Base-by-base conservation (phyloP, 192 early-diverging fungal species). In the Backusella mclennaniae region DNA sequence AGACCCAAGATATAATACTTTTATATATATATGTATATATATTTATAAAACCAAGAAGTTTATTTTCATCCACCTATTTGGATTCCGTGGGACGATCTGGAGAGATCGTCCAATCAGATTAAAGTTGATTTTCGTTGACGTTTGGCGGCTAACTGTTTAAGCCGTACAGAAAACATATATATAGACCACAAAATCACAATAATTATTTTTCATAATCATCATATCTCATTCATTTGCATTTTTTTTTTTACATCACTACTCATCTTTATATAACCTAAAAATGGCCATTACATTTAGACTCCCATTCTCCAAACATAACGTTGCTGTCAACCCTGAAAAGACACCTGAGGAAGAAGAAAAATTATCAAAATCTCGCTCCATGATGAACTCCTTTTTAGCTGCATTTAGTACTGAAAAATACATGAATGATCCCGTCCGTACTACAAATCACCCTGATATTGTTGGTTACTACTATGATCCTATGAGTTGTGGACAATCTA, bases 401-500 rank as follows among this genome's bases (percentile, higher is more conserved):
- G 56, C 56, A 19, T 63, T 63, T 29, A 63, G 56, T 63, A 63
- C 56, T 23, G 56, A 63, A 63, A 63, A 63, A 63, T 63, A 26
- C 56, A 23, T 71, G 19, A 77, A 77, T 69, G 80, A 82, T 66
- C 80, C 80, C 44, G 75, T 77, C 53, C 38, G 76, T 38, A 82
- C 59, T 29, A 67, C 73, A 23, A 67, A 66, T 33, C 66, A 73
- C 26, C 80, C 80, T 75, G 76, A 77, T 23, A 46, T 82, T n/a
- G 76, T 82, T 73, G 80, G 80, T 53, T 39, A 36, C 6, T 77
- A 71, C 33, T 39, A 72, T 56, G 80, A 82, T 66, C 80, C 80
- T 52, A 77, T 82, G 76, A 73, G 74, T 17, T 26, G 73, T 36
- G 76, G 76, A 14, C 26, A 53, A 2, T 5, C 49, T 8, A 35